Evolutionary conservation across 306 rosid species (phyloP).

Genomic region (Vachellia collinsii): DNA sequence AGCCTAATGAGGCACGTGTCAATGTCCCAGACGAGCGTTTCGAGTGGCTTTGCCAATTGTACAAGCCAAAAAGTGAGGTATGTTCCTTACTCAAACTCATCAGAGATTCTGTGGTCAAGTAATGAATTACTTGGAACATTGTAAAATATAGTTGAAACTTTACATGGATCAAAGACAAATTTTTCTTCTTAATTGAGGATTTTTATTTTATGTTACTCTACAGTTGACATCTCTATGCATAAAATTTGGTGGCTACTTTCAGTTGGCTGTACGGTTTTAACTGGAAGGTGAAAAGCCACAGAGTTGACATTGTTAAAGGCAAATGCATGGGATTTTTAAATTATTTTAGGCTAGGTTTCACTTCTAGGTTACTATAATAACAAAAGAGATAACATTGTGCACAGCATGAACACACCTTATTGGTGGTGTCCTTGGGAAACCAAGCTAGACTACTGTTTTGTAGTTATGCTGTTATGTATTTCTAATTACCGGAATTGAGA

Average conservation of each 20-base stretch:
- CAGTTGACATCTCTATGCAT: not conserved
- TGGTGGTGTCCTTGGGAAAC: not conserved
- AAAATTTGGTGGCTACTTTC: not conserved
- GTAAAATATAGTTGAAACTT: not conserved
- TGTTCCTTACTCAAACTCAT: slow-evolving; percentile 15
- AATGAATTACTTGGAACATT: not conserved
- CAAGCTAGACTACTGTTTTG: not conserved
- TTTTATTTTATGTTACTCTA: not conserved
- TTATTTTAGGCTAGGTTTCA: not conserved
- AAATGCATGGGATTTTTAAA: slow-evolving; percentile 1
- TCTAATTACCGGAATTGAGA: slow-evolving; percentile 13
- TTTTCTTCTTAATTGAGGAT: not conserved
- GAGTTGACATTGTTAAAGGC: not conserved
- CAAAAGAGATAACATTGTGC: not conserved
- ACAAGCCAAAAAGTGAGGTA: slow-evolving; percentile 97
- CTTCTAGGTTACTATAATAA: not conserved
- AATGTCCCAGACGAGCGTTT: slow-evolving; percentile 92
- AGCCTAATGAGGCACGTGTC: slow-evolving; percentile 97
- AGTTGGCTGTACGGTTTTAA: not conserved
- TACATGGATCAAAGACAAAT: not conserved
- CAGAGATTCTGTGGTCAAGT: not conserved
- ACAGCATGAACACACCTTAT: not conserved
- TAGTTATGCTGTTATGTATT: not conserved
- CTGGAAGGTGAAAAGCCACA: not conserved
- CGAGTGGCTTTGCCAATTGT: slow-evolving; percentile 91